phyloP scores from a whole-genome alignment of 306 rosid species.

The Lablab purpureus region DNA sequence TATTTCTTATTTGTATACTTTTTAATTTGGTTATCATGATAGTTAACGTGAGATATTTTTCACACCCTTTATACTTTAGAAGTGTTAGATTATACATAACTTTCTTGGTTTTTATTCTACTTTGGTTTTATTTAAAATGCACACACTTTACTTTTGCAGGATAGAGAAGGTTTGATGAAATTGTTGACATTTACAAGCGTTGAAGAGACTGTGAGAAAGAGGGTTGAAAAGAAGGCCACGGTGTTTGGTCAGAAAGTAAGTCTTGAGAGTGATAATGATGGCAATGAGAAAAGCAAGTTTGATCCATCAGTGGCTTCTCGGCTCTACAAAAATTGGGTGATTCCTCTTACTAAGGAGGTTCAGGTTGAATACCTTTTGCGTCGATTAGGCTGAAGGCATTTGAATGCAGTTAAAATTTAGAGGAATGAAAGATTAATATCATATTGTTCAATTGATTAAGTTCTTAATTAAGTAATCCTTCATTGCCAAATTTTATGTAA shows the following conservation, averaged over 20 bases:
- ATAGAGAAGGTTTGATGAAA: conserved; percentile 77
- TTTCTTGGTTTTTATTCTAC: not conserved
- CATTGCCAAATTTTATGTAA: conserved; percentile 32
- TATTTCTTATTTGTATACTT: too few relatives aligned
- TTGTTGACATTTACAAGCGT: conserved; percentile 74
- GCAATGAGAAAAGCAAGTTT: conserved; percentile 54
- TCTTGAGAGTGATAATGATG: conserved; percentile 32
- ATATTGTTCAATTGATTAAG: conserved; percentile 34
- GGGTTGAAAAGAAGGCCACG: conserved; percentile 86
- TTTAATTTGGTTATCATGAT: too few relatives aligned
- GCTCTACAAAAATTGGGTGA: conserved; percentile 77
- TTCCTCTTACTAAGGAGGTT: conserved; percentile 87
- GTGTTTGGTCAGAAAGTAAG: conserved; percentile 73
- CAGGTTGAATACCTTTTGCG: conserved; percentile 86
- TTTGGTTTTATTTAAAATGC: not conserved
- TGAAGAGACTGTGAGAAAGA: conserved; percentile 79
- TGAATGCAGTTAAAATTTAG: conserved; percentile 21
- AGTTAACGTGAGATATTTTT: too few relatives aligned
- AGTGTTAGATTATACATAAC: not conserved
- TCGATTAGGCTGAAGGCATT: conserved; percentile 61
- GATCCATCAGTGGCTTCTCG: conserved; percentile 66
- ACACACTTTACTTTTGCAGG: conserved; percentile 52
- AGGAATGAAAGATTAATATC: conserved; percentile 23
- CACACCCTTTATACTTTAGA: too few relatives aligned
- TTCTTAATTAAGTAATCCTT: conserved; percentile 23